Evolutionary conservation across 345 rosid species (phyloP).

Genomic region (Syzygium aromaticum): DNA sequence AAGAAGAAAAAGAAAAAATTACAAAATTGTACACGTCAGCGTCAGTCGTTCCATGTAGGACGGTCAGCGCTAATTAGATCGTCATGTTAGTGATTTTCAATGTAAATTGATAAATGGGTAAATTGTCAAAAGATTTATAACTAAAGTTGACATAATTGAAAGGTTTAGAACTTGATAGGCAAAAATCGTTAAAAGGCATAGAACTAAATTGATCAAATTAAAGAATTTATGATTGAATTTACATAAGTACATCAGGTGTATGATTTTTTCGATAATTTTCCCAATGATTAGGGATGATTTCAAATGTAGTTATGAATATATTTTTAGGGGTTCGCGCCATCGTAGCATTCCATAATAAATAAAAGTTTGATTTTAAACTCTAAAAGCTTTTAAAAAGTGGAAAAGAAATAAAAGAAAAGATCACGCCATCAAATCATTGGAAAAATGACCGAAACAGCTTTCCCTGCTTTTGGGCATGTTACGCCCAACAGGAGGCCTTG

Average conservation of each 20-base stretch:
- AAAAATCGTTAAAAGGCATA: too few relatives aligned
- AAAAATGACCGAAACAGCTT: background rate
- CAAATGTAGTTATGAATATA: background rate
- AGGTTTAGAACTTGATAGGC: too few relatives aligned
- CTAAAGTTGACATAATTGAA: too few relatives aligned
- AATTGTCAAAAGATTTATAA: accelerated
- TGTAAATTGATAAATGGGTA: too few relatives aligned
- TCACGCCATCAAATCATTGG: background rate
- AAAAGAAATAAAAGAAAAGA: background rate
- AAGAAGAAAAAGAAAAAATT: too few relatives aligned
- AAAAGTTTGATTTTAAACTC: background rate
- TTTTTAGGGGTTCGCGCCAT: background rate
- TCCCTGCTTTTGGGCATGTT: background rate
- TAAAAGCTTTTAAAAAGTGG: background rate
- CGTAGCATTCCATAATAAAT: background rate
- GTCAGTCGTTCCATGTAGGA: accelerated
- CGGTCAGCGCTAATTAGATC: too few relatives aligned
- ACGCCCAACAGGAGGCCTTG: background rate
- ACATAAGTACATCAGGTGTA: accelerated
- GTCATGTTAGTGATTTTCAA: too few relatives aligned
- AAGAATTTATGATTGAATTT: accelerated
- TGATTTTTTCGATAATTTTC: too few relatives aligned
- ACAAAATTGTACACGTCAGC: too few relatives aligned
- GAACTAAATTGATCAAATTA: accelerated
- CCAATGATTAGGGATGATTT: background rate